phyloP scores from a whole-genome alignment of 208 protist genomes.

The Polymyxa betae region DNA sequence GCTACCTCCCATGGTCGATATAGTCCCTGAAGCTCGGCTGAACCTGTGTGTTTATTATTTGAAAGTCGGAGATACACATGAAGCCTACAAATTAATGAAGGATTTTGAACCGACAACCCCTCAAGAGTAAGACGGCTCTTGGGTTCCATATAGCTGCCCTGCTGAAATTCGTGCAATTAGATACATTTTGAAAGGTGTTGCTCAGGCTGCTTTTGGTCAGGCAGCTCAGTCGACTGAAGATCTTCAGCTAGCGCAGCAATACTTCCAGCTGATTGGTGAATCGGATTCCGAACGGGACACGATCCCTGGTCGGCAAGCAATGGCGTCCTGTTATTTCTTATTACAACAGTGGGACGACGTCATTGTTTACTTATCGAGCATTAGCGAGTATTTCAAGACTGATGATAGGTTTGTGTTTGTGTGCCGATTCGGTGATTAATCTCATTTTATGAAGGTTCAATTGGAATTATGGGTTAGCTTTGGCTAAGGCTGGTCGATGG shows the following conservation, averaged over 20 bases:
- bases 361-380: slow-evolving; percentile 90
- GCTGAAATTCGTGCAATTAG: background rate
- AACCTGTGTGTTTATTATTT: slow-evolving; percentile 95
- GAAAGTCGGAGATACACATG: slow-evolving; percentile 85
- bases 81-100: slow-evolving; percentile 81
- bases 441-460: slow-evolving; percentile 18
- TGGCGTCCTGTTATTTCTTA: slow-evolving; percentile 94
- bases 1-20: slow-evolving; percentile 85
- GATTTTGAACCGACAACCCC: background rate
- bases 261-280: slow-evolving; percentile 89
- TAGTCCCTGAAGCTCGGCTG: slow-evolving; percentile 89
- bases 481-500: background rate
- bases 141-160: background rate
- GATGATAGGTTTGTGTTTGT: slow-evolving; percentile 70
- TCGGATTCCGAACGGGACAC: slow-evolving; percentile 91
- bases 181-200: slow-evolving; percentile 76
- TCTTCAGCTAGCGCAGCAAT: slow-evolving; percentile 88
- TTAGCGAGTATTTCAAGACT: slow-evolving; percentile 90
- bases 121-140: background rate
- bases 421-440: slow-evolving; percentile 44
- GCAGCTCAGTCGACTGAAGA: slow-evolving; percentile 83
- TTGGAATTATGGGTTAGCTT: slow-evolving; percentile 29
- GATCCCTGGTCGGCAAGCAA: slow-evolving; percentile 90
- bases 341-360: slow-evolving; percentile 91
- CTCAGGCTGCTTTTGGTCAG: slow-evolving; percentile 87